Evolutionary conservation across 768 basidiomycete genomes (phyloP).

Genomic region (Lyophyllum atratum): DNA sequence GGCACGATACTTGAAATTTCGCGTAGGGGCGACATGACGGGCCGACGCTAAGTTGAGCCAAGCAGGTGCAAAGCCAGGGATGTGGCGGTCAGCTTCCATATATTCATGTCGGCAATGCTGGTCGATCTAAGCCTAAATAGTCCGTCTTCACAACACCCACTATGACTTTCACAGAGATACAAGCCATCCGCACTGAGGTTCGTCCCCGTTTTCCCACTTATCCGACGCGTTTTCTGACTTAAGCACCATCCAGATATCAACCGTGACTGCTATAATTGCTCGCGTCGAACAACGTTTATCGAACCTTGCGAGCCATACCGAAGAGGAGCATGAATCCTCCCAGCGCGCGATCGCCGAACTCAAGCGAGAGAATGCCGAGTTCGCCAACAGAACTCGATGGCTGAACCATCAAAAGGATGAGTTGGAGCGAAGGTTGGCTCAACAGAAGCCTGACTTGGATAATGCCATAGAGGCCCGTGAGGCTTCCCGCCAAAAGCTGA

Average conservation of each 20-base stretch:
- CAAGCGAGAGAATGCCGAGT: slow-evolving; percentile 30
- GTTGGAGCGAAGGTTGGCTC: slow-evolving; percentile 28
- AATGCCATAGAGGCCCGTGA: slow-evolving; percentile 34
- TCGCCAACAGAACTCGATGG: slow-evolving; percentile 25
- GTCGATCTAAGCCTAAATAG: background rate
- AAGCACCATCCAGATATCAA: slow-evolving; percentile 12
- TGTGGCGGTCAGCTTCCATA: background rate
- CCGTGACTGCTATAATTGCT: slow-evolving; percentile 5
- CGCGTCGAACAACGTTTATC: slow-evolving; percentile 18
- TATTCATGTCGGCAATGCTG: background rate
- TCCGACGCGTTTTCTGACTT: slow-evolving; percentile 1
- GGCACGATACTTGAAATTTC: background rate
- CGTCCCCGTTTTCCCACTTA: background rate
- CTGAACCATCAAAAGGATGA: slow-evolving; percentile 34
- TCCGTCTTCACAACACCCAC: slow-evolving; percentile 2
- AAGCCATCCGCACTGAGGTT: slow-evolving; percentile 32
- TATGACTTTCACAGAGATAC: slow-evolving; percentile 12
- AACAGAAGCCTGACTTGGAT: slow-evolving; percentile 29
- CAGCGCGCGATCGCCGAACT: slow-evolving; percentile 36
- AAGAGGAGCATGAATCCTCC: slow-evolving; percentile 13
- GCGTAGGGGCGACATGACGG: background rate
- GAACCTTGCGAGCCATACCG: slow-evolving; percentile 8
- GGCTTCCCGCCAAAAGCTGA: slow-evolving; percentile 32
- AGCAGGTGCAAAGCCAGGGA: slow-evolving; percentile 23
- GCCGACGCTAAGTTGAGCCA: slow-evolving; percentile 3